Conservation (phyloP, 202 grass and related monocot genomes). For the Zoysia matrella region DNA sequence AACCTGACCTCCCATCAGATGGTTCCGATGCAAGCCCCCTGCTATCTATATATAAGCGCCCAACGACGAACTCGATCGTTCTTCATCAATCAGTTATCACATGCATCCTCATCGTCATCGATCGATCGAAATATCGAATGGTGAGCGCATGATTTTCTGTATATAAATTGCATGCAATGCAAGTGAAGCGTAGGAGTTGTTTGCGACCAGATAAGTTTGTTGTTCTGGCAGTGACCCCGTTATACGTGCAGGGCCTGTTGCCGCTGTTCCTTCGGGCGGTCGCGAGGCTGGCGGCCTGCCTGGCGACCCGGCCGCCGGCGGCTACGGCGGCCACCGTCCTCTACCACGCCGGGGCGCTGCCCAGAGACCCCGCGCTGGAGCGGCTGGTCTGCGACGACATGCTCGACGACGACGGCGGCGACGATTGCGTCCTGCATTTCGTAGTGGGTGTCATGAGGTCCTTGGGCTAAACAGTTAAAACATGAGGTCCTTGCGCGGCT, state of each 20-base stretch:
- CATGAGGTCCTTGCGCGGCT: no score
- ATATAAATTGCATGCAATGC: neutral
- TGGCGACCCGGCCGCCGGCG: slow-evolving; percentile 45
- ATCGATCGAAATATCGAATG: neutral
- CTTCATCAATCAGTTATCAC: neutral
- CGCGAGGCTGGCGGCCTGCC: slow-evolving; percentile 48
- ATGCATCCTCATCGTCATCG: no score
- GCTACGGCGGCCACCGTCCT: slow-evolving; percentile 65
- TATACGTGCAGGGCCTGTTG: slow-evolving; percentile 44
- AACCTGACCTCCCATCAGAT: neutral
- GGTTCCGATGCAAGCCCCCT: neutral
- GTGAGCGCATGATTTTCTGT: neutral
- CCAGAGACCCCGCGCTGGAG: slow-evolving; percentile 59
- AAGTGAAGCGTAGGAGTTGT: neutral
- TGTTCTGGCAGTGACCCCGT: no score
- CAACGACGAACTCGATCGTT: neutral
- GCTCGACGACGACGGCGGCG: slow-evolving; percentile 33
- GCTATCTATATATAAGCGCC: neutral
- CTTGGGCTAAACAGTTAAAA: slow-evolving; percentile 23
- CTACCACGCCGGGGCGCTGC: slow-evolving; percentile 66
- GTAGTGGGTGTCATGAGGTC: slow-evolving; percentile 57
- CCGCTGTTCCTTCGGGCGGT: slow-evolving; percentile 63
- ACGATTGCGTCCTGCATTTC: slow-evolving; percentile 63
- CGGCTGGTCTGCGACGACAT: slow-evolving; percentile 63
- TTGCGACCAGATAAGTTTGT: no score